Evolutionary conservation across 768 basidiomycete species (phyloP).

Genomic region (Amanita thiersii): DNA sequence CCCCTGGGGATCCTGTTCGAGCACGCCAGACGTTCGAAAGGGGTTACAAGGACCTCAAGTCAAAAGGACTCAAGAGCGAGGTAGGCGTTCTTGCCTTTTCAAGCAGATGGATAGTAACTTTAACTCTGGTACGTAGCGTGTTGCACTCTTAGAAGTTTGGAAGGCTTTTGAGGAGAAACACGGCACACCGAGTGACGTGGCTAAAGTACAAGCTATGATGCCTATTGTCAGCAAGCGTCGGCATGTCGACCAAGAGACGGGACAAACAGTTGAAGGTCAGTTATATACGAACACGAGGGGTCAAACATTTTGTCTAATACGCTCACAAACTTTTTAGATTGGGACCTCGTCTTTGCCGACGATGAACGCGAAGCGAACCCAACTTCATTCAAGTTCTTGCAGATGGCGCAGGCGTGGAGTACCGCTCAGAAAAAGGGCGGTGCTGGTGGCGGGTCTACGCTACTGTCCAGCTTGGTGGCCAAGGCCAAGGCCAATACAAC

Average conservation of each 20-base stretch:
- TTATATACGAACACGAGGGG: conserved; percentile 5
- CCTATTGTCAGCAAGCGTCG: conserved; percentile 84
- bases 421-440: conserved; percentile 34
- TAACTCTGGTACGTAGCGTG: conserved; percentile 48
- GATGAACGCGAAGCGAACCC: conserved; percentile 93
- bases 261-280: conserved; percentile 80
- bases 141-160: conserved; percentile 90
- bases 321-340: conserved; percentile 43
- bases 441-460: conserved; percentile 21
- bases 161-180: conserved; percentile 84
- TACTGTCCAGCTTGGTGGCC: conserved; percentile 42
- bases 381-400: conserved; percentile 90
- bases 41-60: conserved; percentile 83
- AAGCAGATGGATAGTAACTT: not conserved
- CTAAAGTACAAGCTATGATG: conserved; percentile 88
- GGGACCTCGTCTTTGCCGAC: conserved; percentile 93
- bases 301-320: not conserved
- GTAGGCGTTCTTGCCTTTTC: conserved; percentile 31
- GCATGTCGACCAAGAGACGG: conserved; percentile 77
- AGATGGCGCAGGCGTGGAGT: conserved; percentile 93
- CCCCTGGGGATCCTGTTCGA: conserved; percentile 57
- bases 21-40: conserved; percentile 81
- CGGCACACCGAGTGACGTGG: conserved; percentile 64
- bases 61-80: conserved; percentile 78
- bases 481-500: conserved; percentile 16